phyloP scores from a whole-genome alignment of 179 eudicot species.

The Silene coronaria region DNA sequence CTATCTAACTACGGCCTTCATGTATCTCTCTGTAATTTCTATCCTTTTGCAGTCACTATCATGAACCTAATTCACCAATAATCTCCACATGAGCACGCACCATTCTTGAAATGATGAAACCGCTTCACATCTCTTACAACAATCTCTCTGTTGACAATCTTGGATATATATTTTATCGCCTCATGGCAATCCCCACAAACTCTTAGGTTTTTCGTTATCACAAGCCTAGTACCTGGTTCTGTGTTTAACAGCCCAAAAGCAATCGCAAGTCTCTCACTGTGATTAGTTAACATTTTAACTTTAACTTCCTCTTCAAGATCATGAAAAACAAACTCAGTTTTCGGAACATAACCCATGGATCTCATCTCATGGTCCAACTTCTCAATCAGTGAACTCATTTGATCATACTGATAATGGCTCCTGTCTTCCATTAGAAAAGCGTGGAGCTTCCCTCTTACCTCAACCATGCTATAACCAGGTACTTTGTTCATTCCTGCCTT shows the following conservation, averaged over 20 bases:
- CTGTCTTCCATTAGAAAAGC: constrained; percentile 69
- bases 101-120: constrained; percentile 48
- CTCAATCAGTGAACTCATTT: constrained; percentile 35
- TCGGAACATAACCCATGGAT: constrained; percentile 38
- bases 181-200: constrained; percentile 53
- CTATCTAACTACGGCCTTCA: no score
- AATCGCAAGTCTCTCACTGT: constrained; percentile 50
- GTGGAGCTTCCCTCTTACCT: constrained; percentile 57
- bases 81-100: constrained; percentile 52
- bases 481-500: constrained; percentile 48
- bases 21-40: not conserved
- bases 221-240: constrained; percentile 37
- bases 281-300: constrained; percentile 36
- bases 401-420: constrained; percentile 44
- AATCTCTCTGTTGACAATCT: constrained; percentile 40
- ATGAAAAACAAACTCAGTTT: constrained; percentile 48
- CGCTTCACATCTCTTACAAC: constrained; percentile 51
- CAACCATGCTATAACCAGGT: constrained; percentile 71
- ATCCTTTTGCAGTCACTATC: not conserved
- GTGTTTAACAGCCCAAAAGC: constrained; percentile 45
- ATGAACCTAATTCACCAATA: constrained; percentile 33
- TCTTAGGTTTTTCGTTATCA: constrained; percentile 51
- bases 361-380: constrained; percentile 56
- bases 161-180: constrained; percentile 43
- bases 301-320: constrained; percentile 52